Base-by-base conservation (phyloP, 78 protist species). In the Emiliania huxleyi region DNA sequence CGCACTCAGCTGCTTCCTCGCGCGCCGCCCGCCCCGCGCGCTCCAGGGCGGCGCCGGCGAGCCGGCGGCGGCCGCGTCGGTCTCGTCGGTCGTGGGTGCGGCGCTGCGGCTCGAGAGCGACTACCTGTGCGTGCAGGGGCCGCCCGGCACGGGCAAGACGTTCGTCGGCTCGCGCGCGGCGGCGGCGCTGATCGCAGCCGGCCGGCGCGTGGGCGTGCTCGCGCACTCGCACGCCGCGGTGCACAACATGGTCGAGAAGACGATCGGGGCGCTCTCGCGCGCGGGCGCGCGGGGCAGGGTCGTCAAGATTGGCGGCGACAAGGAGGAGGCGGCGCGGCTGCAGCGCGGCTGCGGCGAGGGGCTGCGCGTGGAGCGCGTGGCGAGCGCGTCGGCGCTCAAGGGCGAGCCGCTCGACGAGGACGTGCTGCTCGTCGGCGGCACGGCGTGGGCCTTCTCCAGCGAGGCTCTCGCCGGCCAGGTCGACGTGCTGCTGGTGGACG, bases 131-230 rank as follows among this genome's bases (percentile, higher is more conserved):
- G 81, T 71, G 2, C 81, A 71, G 42, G 81, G 81, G 18, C 81
- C 81, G 23, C 81, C 81, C 81, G 81, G 81, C 45, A 71, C 81
- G 81, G 81, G 81, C 43, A 71, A 71, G 81, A 71, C 81, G 81
- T 35, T 19, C 42, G 22, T 22, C 33, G 81, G 42, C 18, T 35
- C 81, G 42, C 35, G 81, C 1, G 35, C 42, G n/a, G 22, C 8
- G 19, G 37, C 43, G 18, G 42, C 37, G 12, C 42, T 71, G 18
- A 22, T 71, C 23, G 19, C 25, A 22, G 43, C 15, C 42, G 81
- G 81, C 0, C 0, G 42, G 37, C 81, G 81, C 42, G 81, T 71
- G 1, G 81, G 81, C 12, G 42, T 71, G 21, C 2, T 71, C 40
- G 81, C 81, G 18, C 18, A 19, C 37, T 71, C 81, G 81, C 81